Evolutionary conservation across 495 filamentous ascomycete genomes (phyloP), one percentile per base, ranked within the genome.

Genomic region (Parachaetomium inaequale): DNA sequence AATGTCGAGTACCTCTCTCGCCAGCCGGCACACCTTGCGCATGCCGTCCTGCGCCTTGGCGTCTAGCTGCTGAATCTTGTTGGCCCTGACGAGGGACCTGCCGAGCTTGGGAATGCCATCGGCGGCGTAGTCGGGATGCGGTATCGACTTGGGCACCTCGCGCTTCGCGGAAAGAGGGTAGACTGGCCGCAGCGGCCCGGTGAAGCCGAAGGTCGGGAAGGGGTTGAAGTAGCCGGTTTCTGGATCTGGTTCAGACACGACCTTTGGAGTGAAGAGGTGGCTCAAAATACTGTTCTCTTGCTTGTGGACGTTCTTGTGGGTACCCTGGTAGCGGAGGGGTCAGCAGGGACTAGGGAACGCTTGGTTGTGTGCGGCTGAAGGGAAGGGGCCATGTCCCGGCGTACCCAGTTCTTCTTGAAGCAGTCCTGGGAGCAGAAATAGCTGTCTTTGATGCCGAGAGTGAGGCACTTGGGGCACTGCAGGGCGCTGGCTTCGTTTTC

Each of bases 341-440:
- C 57, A 66, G 59, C 36, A 26, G 12, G 31, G 11, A 31, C 1
- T 40, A 26, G 12, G 31, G 11, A 31, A 7, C 3, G 28, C 46
- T 8, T 28, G 46, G 46, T 47, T 7, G 6, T 21, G n/a, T 4
- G 47, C 15, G 14, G 47, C 36, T 40, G 12, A 17, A 7, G 8
- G 31, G 15, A 21, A 3, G 29, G 6, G 15, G 14, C 10, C n/a
- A n/a, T n/a, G n/a, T n/a, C 17, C 4, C 21, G 55, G 21, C 88
- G 71, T 84, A 98, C 94, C 94, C 94, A 98, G 78, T 91, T 98
- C 71, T 85, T 85, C 81, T 96, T 98, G 79, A 98, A 98, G 82
- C 94, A 98, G 69, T 98, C 95, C 72, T 98, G 95, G 12, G 92
- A 92, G 79, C 94, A 98, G 81, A 98, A 98, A 75, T 85, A 96